Evolutionary conservation across 345 rosid genomes (phyloP).

Genomic region (Murraya koenigii): DNA sequence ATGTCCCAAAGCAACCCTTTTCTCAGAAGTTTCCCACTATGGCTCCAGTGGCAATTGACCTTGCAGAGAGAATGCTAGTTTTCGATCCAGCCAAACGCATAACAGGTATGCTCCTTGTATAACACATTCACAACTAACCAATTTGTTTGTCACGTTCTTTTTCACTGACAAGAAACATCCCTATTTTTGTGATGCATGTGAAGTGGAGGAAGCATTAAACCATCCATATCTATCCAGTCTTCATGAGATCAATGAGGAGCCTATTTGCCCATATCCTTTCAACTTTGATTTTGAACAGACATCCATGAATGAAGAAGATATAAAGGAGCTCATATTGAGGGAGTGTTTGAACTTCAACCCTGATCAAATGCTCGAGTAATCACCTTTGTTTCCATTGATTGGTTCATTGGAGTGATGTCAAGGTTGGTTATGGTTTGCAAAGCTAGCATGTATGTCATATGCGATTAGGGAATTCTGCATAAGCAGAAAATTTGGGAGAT

Average conservation of each 20-base stretch:
- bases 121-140: not conserved
- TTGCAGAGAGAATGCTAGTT: constrained; percentile 80
- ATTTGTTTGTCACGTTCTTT: not conserved
- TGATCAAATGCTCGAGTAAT: constrained; percentile 34
- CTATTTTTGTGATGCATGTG: constrained; percentile 7
- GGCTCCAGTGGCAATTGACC: constrained; percentile 71
- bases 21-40: constrained; percentile 55
- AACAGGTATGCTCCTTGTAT: constrained; percentile 40
- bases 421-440: constrained; percentile 9
- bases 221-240: constrained; percentile 78
- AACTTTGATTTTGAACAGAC: constrained; percentile 72
- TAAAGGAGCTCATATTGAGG: constrained; percentile 71
- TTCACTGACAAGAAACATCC: constrained; percentile 9
- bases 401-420: constrained; percentile 3
- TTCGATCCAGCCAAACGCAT: constrained; percentile 87
- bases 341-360: constrained; percentile 64
- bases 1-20: constrained; percentile 65
- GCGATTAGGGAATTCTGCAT: not conserved
- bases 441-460: not conserved
- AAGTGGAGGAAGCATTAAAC: constrained; percentile 79
- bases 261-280: constrained; percentile 63
- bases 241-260: constrained; percentile 94
- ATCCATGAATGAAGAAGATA: constrained; percentile 66
- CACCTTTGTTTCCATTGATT: not conserved
- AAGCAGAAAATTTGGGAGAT: constrained; percentile 22